Evolutionary conservation across 495 filamentous ascomycete genomes (phyloP).

Genomic region (Xylaria bambusicola): DNA sequence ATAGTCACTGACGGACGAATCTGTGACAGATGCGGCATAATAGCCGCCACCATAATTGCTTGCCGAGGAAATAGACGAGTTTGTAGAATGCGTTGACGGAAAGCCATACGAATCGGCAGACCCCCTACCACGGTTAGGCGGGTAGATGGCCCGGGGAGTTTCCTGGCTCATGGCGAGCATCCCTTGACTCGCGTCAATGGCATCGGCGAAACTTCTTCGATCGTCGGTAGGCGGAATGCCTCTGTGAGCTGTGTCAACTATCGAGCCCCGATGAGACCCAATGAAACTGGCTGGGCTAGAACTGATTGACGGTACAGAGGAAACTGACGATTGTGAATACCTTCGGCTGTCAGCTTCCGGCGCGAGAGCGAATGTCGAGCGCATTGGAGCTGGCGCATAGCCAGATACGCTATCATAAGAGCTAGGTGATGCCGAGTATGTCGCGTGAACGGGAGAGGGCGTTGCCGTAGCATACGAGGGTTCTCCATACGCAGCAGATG

Average conservation of each 20-base stretch:
- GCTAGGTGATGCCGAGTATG: constrained; percentile 69
- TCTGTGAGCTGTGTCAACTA: constrained; percentile 65
- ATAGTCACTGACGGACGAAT: constrained; percentile 94
- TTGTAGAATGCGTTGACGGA: constrained; percentile 86
- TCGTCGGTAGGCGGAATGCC: constrained; percentile 57
- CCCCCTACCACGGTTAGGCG: constrained; percentile 61
- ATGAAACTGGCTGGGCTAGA: constrained; percentile 38
- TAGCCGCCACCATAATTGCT: constrained; percentile 68
- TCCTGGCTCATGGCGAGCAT: constrained; percentile 96
- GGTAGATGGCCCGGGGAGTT: constrained; percentile 86
- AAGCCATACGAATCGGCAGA: constrained; percentile 94
- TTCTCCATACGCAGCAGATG: constrained; percentile 51
- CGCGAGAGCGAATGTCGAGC: constrained; percentile 57
- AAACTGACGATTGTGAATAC: constrained; percentile 88
- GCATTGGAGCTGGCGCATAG: constrained; percentile 65
- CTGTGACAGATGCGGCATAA: constrained; percentile 78
- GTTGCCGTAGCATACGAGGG: constrained; percentile 52
- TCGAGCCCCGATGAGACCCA: constrained; percentile 53
- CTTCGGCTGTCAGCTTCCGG: constrained; percentile 68
- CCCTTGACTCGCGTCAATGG: constrained; percentile 79
- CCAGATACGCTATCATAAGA: constrained; percentile 62
- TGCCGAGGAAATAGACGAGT: constrained; percentile 89
- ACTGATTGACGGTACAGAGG: constrained; percentile 45
- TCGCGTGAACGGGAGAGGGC: constrained; percentile 61
- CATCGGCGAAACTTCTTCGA: constrained; percentile 71